Evolutionary conservation across 2,329 filamentous ascomycete genomes (phyloP), one percentile per base, ranked within the genome.

Genomic region (Aspergillus tanneri): DNA sequence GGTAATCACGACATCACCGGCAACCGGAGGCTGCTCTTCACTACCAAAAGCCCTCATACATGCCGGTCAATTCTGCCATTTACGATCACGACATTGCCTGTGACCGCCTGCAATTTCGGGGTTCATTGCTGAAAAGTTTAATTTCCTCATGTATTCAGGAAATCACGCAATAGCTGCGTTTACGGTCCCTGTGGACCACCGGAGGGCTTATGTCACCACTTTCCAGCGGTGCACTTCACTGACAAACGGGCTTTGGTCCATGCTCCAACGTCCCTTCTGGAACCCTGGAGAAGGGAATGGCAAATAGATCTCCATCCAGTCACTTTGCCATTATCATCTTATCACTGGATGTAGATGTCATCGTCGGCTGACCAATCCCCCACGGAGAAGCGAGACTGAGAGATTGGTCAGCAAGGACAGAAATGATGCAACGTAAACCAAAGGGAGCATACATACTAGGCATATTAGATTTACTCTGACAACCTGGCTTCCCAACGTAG

Each of bases 131-230:
- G 58, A 63, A 62, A 60, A 60, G 56, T 61, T 58, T 40, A 54
- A 63, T 68, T 56, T 56, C 51, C 55, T 65, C 57, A 66, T 62
- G 56, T 39, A 43, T 49, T 43, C 43, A 46, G 55, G 51, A 63
- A 66, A 72, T 67, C 69, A 72, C 69, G 69, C 69, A 65, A 72
- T 72, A 63, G 50, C 53, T 68, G 67, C 66, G 23, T 48, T 4
- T 19, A 7, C 40, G 63, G 61, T 56, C 10, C 5, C 41, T 59
- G 35, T 49, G 40, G 42, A 11, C 22, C 2, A 23, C 63, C 58
- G 54, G n/a, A 66, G 1, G 24, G 35, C 28, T 43, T 49, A 43
- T 50, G 18, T 53, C 50, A 52, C 23, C 35, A 21, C 16, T n/a
- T 30, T 54, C 36, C 44, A 24, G 14, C 28, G n/a, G n/a, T 12